Base-by-base conservation (phyloP, 495 filamentous ascomycete genomes). In the Aspergillus bertholletiae region DNA sequence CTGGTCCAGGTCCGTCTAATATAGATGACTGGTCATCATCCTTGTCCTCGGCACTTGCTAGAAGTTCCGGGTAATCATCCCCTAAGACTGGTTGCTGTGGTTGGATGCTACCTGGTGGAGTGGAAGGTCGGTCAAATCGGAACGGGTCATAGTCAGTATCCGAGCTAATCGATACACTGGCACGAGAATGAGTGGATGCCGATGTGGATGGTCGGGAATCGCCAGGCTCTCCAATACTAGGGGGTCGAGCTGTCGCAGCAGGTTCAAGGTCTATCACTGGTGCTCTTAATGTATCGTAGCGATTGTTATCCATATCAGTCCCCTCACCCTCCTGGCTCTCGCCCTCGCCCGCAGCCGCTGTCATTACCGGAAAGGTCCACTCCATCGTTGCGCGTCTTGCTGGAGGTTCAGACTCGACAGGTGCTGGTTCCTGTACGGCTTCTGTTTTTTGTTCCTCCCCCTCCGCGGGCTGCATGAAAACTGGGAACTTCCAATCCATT, bases 401-500 rank as follows among this genome's bases (percentile, higher is more conserved):
- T 5, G 56, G 24, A 1, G 60, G 43, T 17, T 53, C 56, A 27
- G 48, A 20, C 18, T 62, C 62, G 24, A 49, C 55, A 15, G 48
- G 49, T 32, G 41, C 49, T 7, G 48, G 18, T 30, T 53, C 57
- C 26, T 40, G 44, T 1, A 13, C 22, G n/a, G n/a, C 18, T 28
- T 44, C 51, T 45, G 53, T 20, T 17, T 49, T 35, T 1, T 13
- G 45, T 8, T 46, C 37, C 11, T 57, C 62, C 20, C 67, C 66
- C 20, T 68, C 64, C 28, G 60, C 55, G 20, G 61, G 49, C 11
- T 57, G 57, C 44, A 60, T 62, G 44, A 77, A 74, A 1, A 60
- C 46, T 0, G 76, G 76, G 43, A 79, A 79, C 27, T 74, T 76
- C 74, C 74, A 79, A 47, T 76, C 76, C 73, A 77, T 77, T 5